Conservation (phyloP, 163 green algal species). For the Chloromonas sp. region DNA sequence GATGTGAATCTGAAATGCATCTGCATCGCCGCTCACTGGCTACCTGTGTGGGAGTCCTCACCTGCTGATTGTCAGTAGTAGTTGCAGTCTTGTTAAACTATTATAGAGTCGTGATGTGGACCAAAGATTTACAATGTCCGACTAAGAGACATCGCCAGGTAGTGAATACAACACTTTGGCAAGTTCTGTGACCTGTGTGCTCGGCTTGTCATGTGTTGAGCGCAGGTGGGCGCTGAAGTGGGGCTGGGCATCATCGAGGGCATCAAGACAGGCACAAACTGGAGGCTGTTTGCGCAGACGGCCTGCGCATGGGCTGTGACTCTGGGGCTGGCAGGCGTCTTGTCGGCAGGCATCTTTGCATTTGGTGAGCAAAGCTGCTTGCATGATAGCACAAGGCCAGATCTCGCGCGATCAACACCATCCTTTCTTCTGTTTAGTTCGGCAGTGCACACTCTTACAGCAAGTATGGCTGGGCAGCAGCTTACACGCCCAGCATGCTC, state of each 20-base stretch:
- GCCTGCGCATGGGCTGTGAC: conserved; percentile 19
- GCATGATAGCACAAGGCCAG: too few species aligned
- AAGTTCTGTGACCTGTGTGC: too few species aligned
- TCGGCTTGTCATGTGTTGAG: too few species aligned
- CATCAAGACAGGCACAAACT: conserved; percentile 38
- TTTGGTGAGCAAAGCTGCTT: background rate
- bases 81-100: background rate
- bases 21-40: background rate
- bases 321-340: conserved; percentile 22
- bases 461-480: too few species aligned
- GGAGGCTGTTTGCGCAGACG: conserved; percentile 30
- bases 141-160: too few species aligned
- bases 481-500: too few species aligned
- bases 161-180: too few species aligned
- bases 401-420: too few species aligned
- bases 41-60: background rate
- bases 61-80: background rate
- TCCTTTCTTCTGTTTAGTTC: too few species aligned
- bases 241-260: conserved; percentile 44
- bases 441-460: too few species aligned
- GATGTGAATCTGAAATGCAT: background rate
- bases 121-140: too few species aligned
- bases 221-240: conserved; percentile 25
- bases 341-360: conserved; percentile 20
- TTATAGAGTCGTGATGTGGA: too few species aligned